Evolutionary conservation across 805 yeast genomes (phyloP).

Genomic region (Kuraishia borneana): DNA sequence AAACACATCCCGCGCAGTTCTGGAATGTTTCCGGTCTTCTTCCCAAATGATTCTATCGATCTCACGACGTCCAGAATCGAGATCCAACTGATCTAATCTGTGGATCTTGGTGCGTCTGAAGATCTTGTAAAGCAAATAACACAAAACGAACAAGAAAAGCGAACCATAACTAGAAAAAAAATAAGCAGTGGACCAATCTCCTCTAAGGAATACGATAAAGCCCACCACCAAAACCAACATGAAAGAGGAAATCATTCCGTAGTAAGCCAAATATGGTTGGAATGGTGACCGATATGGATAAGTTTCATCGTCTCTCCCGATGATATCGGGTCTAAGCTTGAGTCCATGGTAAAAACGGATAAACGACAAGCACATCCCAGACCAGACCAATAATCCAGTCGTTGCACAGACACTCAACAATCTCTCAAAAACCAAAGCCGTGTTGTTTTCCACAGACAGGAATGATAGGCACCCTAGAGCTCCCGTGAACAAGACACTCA

Average conservation of each 20-base stretch:
- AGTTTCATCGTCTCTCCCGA: conserved; percentile 38
- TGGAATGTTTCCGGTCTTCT: conserved; percentile 37
- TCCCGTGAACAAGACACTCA: conserved; percentile 55
- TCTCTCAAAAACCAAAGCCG: conserved; percentile 55
- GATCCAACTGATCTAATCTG: conserved; percentile 62
- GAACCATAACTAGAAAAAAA: conserved; percentile 47
- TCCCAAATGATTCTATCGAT: conserved; percentile 76
- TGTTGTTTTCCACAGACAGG: conserved; percentile 43
- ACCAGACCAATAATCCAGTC: conserved; percentile 73
- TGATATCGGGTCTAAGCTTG: conserved; percentile 42
- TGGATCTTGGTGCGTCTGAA: conserved; percentile 54
- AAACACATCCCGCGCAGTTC: conserved; percentile 20
- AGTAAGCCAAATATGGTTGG: conserved; percentile 42
- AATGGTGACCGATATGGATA: conserved; percentile 46
- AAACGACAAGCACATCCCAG: conserved; percentile 47
- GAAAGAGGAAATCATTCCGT: conserved; percentile 33
- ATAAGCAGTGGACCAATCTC: conserved; percentile 35
- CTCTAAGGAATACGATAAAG: conserved; percentile 35
- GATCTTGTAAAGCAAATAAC: conserved; percentile 39
- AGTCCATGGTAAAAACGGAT: conserved; percentile 44
- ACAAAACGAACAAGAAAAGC: conserved; percentile 28
- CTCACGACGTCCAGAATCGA: conserved; percentile 78
- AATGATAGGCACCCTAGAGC: conserved; percentile 50
- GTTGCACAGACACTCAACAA: conserved; percentile 60
- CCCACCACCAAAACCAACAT: conserved; percentile 35